These are phyloP conservation scores for Nemania sp. DNA, from an alignment of 2,329 filamentous ascomycete genomes.

Conservation along the genomic window DNA sequence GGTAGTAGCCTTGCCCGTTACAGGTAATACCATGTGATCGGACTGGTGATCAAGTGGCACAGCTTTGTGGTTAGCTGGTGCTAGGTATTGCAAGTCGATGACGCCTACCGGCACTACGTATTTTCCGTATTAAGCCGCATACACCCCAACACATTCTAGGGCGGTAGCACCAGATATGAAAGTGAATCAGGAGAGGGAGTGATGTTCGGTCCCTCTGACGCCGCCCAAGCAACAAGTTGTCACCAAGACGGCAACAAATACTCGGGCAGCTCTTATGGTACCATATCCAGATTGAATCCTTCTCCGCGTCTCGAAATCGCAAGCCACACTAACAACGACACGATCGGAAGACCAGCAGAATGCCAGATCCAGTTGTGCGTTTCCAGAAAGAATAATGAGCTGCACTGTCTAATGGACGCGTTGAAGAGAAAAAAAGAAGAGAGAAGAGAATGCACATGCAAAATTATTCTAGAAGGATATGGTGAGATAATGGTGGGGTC, in stretches of 20 bases:
- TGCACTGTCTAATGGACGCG: constrained; percentile 91
- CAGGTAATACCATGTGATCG: constrained; percentile 1
- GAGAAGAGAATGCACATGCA: constrained; percentile 33
- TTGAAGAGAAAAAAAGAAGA: constrained; percentile 62
- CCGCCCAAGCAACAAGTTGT: constrained; percentile 75
- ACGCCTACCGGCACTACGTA: background rate
- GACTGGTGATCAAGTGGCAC: background rate
- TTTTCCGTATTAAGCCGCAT: background rate
- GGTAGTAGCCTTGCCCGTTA: background rate
- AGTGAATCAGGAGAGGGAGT: constrained; percentile 13
- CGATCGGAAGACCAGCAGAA: constrained; percentile 74
- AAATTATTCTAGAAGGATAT: constrained; percentile 41
- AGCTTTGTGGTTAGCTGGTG: background rate
- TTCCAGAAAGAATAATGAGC: constrained; percentile 68
- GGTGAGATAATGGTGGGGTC: constrained; percentile 29
- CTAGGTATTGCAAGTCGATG: background rate
- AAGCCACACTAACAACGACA: constrained; percentile 67
- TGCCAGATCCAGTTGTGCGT: constrained; percentile 68
- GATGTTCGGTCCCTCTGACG: constrained; percentile 86
- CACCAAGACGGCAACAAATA: constrained; percentile 59
- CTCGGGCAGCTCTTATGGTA: constrained; percentile 81
- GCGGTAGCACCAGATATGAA: background rate
- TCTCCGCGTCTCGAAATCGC: constrained; percentile 65
- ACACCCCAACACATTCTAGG: background rate
- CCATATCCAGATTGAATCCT: constrained; percentile 58